These are phyloP conservation scores for Thecaphora frezii DNA, from an alignment of 1,284 basidiomycete species.

Conservation along the genomic window DNA sequence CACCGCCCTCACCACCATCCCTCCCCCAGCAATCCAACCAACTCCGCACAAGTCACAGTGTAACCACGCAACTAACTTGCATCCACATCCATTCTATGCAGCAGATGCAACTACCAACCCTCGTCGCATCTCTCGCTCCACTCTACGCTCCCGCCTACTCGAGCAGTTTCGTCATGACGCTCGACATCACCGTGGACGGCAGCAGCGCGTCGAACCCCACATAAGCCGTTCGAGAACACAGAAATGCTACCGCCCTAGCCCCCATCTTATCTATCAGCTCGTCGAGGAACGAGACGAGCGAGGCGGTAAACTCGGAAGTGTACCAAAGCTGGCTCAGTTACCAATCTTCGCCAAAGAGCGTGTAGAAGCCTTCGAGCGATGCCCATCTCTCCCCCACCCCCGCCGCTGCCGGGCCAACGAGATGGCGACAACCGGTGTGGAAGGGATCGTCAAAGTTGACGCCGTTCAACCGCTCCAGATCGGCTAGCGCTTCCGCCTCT, in stretches of 20 bases:
- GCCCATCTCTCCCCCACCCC: not conserved
- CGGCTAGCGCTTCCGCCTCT: slow-evolving; percentile 40
- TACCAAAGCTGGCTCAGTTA: slow-evolving; percentile 38
- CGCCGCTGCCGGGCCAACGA: not conserved
- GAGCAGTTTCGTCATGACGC: too few species aligned
- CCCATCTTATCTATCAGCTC: slow-evolving; percentile 5
- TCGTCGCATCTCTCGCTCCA: too few species aligned
- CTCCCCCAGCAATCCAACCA: too few species aligned
- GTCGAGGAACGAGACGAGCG: slow-evolving; percentile 23
- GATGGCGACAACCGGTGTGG: not conserved
- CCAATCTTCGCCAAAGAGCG: slow-evolving; percentile 50
- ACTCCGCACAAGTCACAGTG: too few species aligned
- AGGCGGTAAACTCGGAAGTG: slow-evolving; percentile 16
- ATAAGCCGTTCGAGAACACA: too few species aligned
- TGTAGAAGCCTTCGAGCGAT: slow-evolving; percentile 43
- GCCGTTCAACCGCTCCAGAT: slow-evolving; percentile 31
- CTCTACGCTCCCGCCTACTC: too few species aligned
- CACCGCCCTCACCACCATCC: too few species aligned
- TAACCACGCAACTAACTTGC: too few species aligned
- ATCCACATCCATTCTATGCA: too few species aligned
- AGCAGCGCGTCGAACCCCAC: too few species aligned
- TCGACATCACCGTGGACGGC: not conserved
- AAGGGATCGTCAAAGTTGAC: slow-evolving; percentile 5
- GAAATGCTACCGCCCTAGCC: too few species aligned
- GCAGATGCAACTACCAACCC: too few species aligned